These are phyloP conservation scores for Rhizodiscina lignyota DNA, from an alignment of 495 filamentous ascomycete species.

Conservation along the genomic window DNA sequence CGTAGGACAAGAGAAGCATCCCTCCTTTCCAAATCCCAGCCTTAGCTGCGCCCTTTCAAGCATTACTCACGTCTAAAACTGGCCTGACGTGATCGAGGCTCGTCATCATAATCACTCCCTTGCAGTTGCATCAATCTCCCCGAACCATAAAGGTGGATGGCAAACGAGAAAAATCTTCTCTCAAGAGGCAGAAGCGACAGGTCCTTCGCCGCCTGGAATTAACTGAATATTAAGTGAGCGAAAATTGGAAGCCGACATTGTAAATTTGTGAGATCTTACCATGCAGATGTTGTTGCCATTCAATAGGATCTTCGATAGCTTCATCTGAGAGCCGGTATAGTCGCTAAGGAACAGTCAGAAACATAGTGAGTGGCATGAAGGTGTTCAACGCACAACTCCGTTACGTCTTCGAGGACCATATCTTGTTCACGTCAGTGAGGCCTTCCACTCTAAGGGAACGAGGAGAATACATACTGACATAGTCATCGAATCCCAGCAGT, in stretches of 20 bases:
- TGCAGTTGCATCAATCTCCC: too few species aligned
- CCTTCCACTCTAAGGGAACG: not conserved
- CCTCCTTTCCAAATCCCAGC: too few species aligned
- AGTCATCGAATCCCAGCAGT: conserved; percentile 91
- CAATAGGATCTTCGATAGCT: conserved; percentile 84
- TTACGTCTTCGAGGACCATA: conserved; percentile 96
- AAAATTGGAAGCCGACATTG: not conserved
- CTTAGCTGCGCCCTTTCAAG: too few species aligned
- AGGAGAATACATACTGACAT: conserved; percentile 72
- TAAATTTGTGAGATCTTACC: conserved; percentile 30
- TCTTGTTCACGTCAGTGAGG: conserved; percentile 33
- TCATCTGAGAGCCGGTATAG: conserved; percentile 68
- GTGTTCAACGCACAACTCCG: conserved; percentile 61
- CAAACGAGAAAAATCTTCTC: too few species aligned
- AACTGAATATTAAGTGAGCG: conserved; percentile 3
- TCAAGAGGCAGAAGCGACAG: conserved; percentile 5
- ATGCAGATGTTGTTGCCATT: conserved; percentile 99
- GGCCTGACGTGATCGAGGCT: too few species aligned
- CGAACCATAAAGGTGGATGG: too few species aligned
- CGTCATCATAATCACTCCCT: too few species aligned
- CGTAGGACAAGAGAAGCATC: too few species aligned
- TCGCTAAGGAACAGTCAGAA: conserved; percentile 37
- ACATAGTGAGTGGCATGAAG: not conserved
- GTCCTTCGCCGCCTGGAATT: conserved; percentile 11
- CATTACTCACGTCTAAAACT: too few species aligned